phyloP scores from a whole-genome alignment of 768 basidiomycete species.

The Phaeotremella fagi region DNA sequence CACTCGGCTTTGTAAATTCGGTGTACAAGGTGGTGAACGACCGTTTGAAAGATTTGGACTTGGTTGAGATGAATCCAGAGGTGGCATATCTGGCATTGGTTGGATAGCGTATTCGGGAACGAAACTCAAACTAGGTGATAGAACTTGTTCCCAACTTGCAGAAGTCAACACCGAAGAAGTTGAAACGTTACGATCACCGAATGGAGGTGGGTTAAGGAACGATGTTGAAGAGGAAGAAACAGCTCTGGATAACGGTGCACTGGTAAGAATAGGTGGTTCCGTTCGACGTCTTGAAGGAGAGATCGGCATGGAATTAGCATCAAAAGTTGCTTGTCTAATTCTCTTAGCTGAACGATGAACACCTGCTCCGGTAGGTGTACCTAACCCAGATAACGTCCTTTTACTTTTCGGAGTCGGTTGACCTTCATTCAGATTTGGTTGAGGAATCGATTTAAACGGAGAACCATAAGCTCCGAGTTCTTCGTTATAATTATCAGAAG shows the following conservation, averaged over 20 bases:
- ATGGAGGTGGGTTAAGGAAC: conserved; percentile 5
- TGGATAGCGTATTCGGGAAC: not conserved
- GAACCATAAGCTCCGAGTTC: conserved; percentile 7
- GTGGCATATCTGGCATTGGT: conserved; percentile 13
- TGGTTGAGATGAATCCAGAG: conserved; percentile 14
- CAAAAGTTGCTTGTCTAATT: conserved; percentile 25
- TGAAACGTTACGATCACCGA: conserved; percentile 17
- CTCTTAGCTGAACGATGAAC: conserved; percentile 20
- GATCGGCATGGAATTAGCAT: conserved; percentile 17
- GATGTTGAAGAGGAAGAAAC: conserved; percentile 12
- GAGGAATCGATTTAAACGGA: conserved; percentile 9
- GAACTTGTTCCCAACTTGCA: conserved; percentile 3
- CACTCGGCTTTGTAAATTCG: conserved; percentile 13
- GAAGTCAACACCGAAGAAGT: conserved; percentile 18
- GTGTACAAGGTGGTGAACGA: conserved; percentile 27
- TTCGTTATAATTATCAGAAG: conserved; percentile 2
- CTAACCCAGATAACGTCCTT: conserved; percentile 11
- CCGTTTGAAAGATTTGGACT: conserved; percentile 15
- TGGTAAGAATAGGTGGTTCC: conserved; percentile 12
- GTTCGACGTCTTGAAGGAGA: conserved; percentile 13
- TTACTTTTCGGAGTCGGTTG: conserved; percentile 13
- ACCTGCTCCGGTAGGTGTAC: conserved; percentile 19
- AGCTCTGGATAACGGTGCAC: conserved; percentile 12
- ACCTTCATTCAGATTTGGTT: too few relatives aligned
- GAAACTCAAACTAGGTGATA: not conserved